phyloP scores from a whole-genome alignment of 139 green algal genomes.

The Deuterostichococcus epilithicus region DNA sequence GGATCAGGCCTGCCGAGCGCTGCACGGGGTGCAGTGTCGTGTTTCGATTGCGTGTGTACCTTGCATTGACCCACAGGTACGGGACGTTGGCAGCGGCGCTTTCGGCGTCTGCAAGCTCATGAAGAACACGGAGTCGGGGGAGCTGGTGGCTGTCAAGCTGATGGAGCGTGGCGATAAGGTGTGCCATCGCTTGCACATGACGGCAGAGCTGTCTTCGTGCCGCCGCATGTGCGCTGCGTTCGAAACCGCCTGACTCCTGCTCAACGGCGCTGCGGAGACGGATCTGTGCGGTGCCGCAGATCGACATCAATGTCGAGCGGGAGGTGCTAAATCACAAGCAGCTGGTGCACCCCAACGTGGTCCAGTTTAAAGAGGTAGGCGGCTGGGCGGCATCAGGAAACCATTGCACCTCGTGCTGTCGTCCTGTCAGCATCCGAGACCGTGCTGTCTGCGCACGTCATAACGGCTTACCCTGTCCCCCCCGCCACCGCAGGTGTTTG shows the following conservation, averaged over 20 bases:
- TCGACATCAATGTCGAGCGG: conserved; percentile 17
- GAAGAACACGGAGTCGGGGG: conserved; percentile 10
- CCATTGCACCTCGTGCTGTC: no score
- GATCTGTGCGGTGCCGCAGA: background rate
- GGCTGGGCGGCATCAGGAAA: no score
- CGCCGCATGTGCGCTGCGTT: no score
- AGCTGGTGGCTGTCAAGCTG: conserved; percentile 34
- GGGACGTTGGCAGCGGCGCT: conserved; percentile 10
- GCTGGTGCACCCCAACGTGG: conserved; percentile 15
- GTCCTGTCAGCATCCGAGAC: background rate
- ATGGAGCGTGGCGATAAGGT: conserved; percentile 41
- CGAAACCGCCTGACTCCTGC: no score
- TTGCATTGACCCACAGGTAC: conserved; percentile 7
- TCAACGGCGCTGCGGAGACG: no score
- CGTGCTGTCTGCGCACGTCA: no score
- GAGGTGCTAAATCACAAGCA: conserved; percentile 23
- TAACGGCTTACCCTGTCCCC: no score
- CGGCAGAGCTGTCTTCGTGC: no score
- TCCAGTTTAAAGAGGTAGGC: conserved; percentile 15
- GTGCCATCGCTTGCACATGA: no score
- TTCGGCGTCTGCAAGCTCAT: conserved; percentile 22
- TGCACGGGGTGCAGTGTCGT: no score
- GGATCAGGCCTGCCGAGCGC: no score
- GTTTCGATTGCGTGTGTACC: conserved; percentile 36
- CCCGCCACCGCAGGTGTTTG: conserved; percentile 2